Evolutionary conservation across 179 eudicot species (phyloP).

Genomic region (Beta lomatogona): DNA sequence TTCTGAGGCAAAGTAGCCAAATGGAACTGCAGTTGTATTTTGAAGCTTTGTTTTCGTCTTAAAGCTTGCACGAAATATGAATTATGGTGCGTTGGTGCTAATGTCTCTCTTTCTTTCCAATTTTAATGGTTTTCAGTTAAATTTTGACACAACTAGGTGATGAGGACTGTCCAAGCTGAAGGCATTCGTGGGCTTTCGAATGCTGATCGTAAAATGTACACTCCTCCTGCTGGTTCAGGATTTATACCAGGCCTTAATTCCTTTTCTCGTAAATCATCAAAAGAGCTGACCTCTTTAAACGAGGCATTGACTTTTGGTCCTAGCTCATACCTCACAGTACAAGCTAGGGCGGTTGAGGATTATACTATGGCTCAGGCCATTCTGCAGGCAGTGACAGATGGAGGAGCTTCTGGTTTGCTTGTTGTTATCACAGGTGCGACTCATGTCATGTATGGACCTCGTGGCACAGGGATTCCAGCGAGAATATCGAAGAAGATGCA

Average conservation of each 20-base stretch:
- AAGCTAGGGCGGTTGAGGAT: conserved; percentile 88
- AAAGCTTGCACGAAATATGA: neutral
- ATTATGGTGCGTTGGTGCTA: neutral
- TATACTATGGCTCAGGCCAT: conserved; percentile 83
- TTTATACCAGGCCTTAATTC: conserved; percentile 78
- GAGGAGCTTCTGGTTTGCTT: conserved; percentile 76
- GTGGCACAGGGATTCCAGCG: conserved; percentile 94
- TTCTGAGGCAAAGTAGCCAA: neutral
- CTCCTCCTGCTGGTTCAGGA: conserved; percentile 98
- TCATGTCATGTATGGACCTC: conserved; percentile 85
- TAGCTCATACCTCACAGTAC: conserved; percentile 82
- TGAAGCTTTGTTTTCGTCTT: neutral
- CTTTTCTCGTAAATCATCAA: conserved; percentile 63
- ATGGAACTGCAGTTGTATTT: neutral
- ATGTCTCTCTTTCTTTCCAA: neutral
- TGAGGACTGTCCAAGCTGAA: conserved; percentile 96
- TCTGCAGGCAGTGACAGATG: conserved; percentile 61
- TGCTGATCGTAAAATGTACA: conserved; percentile 73
- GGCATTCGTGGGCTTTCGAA: conserved; percentile 85
- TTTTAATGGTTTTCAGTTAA: neutral
- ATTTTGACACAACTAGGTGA: conserved; percentile 47
- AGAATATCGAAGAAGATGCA: conserved; percentile 88
- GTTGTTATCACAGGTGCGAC: conserved; percentile 90
- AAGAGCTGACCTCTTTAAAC: conserved; percentile 51
- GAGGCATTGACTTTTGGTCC: conserved; percentile 74